Percentiles rank a stretch among this genome's conserved stretches.
Conservation (phyloP, 2,329 filamentous ascomycete genomes). For the Metarhizium guizhouense region DNA sequence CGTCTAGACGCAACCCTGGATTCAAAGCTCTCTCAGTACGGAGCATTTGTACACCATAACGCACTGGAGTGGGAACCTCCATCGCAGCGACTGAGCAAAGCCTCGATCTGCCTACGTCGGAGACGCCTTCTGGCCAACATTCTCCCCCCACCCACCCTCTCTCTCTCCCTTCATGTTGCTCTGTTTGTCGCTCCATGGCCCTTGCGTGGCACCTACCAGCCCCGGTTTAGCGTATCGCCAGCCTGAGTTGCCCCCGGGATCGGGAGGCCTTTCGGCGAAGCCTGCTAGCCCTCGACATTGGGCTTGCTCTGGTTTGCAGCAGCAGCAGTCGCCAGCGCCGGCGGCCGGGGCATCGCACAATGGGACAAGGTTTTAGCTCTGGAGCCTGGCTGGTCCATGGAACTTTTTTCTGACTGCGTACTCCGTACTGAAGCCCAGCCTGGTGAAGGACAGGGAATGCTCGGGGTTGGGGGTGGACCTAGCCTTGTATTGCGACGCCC, state of each 20-base stretch:
- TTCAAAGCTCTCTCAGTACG: too few species aligned
- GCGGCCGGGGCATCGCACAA: not conserved
- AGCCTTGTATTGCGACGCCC: not conserved
- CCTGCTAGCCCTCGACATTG: not conserved
- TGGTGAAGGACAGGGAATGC: not conserved
- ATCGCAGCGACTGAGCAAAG: not conserved
- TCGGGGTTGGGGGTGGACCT: not conserved
- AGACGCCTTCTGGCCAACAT: not conserved
- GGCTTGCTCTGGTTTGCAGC: not conserved
- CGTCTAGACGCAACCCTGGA: too few species aligned
- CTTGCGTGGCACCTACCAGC: constrained; percentile 13
- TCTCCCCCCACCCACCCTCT: not conserved
- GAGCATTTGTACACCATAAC: too few species aligned
- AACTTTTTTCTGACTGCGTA: not conserved
- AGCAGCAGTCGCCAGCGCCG: not conserved
- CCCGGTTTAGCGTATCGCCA: constrained; percentile 11
- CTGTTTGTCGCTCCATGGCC: not conserved
- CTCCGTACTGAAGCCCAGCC: not conserved
- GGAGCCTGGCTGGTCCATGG: not conserved
- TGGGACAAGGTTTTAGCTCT: not conserved
- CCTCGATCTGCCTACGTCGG: not conserved
- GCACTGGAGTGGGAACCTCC: too few species aligned
- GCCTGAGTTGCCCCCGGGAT: not conserved
- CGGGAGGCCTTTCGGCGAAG: not conserved
- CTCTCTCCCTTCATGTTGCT: not conserved